These are phyloP conservation scores for Thermochaetoides thermophila DNA, from an alignment of 495 filamentous ascomycete species.

Conservation along the genomic window DNA sequence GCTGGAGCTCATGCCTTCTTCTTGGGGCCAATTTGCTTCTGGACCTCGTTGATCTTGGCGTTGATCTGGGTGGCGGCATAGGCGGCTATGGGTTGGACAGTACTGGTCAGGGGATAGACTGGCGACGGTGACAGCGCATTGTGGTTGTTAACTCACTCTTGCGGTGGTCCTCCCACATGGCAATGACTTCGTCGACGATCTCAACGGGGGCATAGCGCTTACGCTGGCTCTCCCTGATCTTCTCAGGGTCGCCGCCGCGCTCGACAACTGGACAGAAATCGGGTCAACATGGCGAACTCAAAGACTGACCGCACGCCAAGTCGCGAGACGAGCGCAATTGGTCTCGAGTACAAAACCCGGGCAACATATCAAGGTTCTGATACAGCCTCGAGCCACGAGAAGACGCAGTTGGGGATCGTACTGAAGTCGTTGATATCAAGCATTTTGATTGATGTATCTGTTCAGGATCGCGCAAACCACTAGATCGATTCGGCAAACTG, in stretches of 20 bases:
- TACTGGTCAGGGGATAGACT: background rate
- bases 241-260: constrained; percentile 74
- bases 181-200: constrained; percentile 79
- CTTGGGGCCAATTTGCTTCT: constrained; percentile 81
- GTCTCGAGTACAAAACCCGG: too few relatives aligned
- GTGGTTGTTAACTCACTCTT: constrained; percentile 52
- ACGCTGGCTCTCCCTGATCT: constrained; percentile 79
- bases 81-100: constrained; percentile 19
- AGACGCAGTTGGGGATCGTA: constrained; percentile 7
- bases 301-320: background rate
- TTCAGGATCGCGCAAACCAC: background rate
- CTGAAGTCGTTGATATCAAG: constrained; percentile 28
- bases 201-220: constrained; percentile 64
- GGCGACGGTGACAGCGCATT: background rate
- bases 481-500: background rate
- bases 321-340: constrained; percentile 1
- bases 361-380: too few relatives aligned
- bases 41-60: constrained; percentile 68
- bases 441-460: constrained; percentile 13
- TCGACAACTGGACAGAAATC: constrained; percentile 59
- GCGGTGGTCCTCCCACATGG: constrained; percentile 74
- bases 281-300: constrained; percentile 47
- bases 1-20: constrained; percentile 55
- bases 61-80: constrained; percentile 70
- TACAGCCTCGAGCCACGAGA: too few relatives aligned